Evolutionary conservation across 116 monocot genomes (phyloP).

Genomic region (Phalaenopsis hybrid): DNA sequence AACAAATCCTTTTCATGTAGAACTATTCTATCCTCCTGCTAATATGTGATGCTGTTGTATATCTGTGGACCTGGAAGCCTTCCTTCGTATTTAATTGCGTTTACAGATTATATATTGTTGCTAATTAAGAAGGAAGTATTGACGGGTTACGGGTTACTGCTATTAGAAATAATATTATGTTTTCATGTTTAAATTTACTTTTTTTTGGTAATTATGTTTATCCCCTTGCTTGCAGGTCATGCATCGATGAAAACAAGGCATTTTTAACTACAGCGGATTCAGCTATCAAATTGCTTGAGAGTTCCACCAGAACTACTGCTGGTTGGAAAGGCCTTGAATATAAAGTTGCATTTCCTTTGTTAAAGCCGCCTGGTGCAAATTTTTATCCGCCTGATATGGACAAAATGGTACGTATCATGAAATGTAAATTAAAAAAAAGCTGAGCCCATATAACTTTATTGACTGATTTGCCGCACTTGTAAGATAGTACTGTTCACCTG

Average conservation of each 20-base stretch:
- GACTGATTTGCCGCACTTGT: neutral
- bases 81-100: neutral
- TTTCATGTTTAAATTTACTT: neutral
- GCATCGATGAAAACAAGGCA: slow-evolving; percentile 79
- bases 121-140: neutral
- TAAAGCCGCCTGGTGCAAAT: slow-evolving; percentile 82
- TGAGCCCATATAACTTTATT: neutral
- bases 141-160: neutral
- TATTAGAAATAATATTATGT: neutral
- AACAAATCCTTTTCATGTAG: neutral
- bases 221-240: slow-evolving; percentile 46
- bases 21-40: neutral
- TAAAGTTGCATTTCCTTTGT: slow-evolving; percentile 69
- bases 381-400: slow-evolving; percentile 99
- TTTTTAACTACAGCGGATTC: slow-evolving; percentile 94
- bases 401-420: slow-evolving; percentile 44
- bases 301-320: slow-evolving; percentile 41
- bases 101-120: neutral
- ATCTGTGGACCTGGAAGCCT: neutral
- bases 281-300: slow-evolving; percentile 45
- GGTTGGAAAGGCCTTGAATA: slow-evolving; percentile 89
- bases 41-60: neutral
- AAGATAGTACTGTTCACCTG: neutral
- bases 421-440: neutral
- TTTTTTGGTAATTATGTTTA: neutral